phyloP scores from a whole-genome alignment of 2,329 filamentous ascomycete species.

The Botrytis medusae region DNA sequence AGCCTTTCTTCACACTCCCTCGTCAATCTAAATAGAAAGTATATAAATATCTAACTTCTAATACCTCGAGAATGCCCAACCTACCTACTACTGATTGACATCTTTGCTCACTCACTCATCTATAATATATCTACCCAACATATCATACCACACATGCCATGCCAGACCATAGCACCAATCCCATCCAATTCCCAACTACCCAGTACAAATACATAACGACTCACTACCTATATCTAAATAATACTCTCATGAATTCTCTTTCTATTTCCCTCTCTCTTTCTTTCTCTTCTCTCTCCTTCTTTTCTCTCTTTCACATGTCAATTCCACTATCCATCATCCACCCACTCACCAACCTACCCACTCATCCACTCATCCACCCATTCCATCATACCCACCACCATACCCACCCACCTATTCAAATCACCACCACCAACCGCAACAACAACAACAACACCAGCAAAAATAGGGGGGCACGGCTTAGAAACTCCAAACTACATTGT shows the following conservation, averaged over 20 bases:
- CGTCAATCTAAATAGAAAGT: no score
- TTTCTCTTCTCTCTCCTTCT: no score
- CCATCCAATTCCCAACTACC: not conserved
- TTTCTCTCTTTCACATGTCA: not conserved
- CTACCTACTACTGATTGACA: not conserved
- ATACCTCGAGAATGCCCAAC: not conserved
- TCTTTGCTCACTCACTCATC: no score
- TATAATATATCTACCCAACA: no score
- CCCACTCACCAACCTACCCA: not conserved
- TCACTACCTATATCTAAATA: not conserved
- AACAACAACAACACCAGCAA: no score
- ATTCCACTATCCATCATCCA: not conserved
- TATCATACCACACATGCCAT: no score
- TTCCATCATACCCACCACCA: no score
- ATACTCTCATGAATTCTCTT: not conserved
- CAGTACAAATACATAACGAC: no score
- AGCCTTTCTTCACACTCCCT: not conserved
- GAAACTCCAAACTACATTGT: not conserved
- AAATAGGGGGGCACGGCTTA: not conserved
- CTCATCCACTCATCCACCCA: no score
- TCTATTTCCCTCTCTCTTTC: no score
- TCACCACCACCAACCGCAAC: not conserved
- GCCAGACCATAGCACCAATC: no score
- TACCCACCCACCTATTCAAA: not conserved
- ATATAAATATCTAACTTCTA: not conserved